Evolutionary conservation across 495 filamentous ascomycete genomes (phyloP).

Genomic region (Echria macrotheca): DNA sequence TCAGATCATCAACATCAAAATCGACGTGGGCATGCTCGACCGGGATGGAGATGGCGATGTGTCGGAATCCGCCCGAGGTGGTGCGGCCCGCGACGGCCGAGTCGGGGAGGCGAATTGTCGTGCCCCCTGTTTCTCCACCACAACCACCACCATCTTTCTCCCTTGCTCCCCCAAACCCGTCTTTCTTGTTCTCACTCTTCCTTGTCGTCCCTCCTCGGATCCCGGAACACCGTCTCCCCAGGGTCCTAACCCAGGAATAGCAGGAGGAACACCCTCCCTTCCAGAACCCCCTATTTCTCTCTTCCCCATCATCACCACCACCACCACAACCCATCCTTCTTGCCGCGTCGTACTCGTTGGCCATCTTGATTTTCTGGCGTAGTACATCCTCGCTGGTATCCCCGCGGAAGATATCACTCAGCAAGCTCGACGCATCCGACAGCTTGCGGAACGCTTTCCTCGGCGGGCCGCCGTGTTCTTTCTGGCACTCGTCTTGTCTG

Average conservation of each 20-base stretch:
- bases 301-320: conserved; percentile 2
- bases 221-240: no score
- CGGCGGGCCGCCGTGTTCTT: conserved; percentile 7
- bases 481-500: conserved; percentile 11
- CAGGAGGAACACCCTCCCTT: no score
- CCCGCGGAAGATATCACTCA: conserved; percentile 25
- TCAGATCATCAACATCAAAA: conserved; percentile 1
- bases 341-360: conserved; percentile 17
- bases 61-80: conserved; percentile 33
- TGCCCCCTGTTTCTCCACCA: conserved; percentile 6
- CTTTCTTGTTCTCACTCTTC: conserved; percentile 8
- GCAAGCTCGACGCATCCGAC: conserved; percentile 17
- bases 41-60: conserved; percentile 51
- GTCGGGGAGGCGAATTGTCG: conserved; percentile 38
- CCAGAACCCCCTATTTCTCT: no score
- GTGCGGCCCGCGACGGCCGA: conserved; percentile 40
- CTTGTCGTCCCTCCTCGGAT: no score
- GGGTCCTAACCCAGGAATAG: no score
- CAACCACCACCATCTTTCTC: conserved; percentile 12
- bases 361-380: conserved; percentile 14
- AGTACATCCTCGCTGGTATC: conserved; percentile 18
- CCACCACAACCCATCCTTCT: conserved; percentile 10
- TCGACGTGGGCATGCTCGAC: conserved; percentile 26
- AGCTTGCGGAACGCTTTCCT: conserved; percentile 18
- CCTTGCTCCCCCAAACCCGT: conserved; percentile 10